phyloP scores from a whole-genome alignment of 2,329 filamentous ascomycete genomes.

The Claviceps sp. region DNA sequence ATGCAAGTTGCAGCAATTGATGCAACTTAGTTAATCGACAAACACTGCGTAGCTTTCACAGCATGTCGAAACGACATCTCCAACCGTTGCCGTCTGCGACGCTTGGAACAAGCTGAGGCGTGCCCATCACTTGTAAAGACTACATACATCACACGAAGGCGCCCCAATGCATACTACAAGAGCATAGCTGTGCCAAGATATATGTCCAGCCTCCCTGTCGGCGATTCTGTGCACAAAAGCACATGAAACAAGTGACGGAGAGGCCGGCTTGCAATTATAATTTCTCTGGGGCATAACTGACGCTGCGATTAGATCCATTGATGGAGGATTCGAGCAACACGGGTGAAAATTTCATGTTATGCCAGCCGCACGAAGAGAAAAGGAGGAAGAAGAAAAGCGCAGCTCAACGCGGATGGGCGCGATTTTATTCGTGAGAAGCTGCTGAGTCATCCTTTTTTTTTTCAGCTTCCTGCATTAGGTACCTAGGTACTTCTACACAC shows the following conservation, averaged over 20 bases:
- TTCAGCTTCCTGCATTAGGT: background rate
- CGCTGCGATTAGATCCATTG: conserved; percentile 47
- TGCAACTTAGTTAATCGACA: background rate
- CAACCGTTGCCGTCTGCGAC: too few species aligned
- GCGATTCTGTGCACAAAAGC: conserved; percentile 16
- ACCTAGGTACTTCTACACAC: too few species aligned
- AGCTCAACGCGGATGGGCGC: conserved; percentile 9
- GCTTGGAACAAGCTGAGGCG: too few species aligned
- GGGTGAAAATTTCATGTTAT: conserved; percentile 54
- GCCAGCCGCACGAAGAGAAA: conserved; percentile 69
- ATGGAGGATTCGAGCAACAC: conserved; percentile 62
- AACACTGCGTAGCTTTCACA: background rate
- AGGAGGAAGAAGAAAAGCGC: conserved; percentile 30
- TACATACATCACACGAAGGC: too few species aligned
- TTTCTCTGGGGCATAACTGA: conserved; percentile 69
- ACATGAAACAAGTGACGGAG: conserved; percentile 31
- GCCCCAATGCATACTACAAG: background rate
- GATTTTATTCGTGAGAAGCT: conserved; percentile 12
- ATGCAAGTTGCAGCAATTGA: background rate
- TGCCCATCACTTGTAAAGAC: too few species aligned
- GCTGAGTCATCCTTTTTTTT: conserved; percentile 3
- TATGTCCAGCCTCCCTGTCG: conserved; percentile 10
- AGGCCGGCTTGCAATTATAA: conserved; percentile 62
- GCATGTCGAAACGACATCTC: background rate
- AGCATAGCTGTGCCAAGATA: background rate